Percentiles rank a stretch among this genome's conserved stretches.
These are phyloP conservation scores for Powellomyces hirtus DNA, from an alignment of 192 early-diverging fungal genomes.

Conservation along the genomic window DNA sequence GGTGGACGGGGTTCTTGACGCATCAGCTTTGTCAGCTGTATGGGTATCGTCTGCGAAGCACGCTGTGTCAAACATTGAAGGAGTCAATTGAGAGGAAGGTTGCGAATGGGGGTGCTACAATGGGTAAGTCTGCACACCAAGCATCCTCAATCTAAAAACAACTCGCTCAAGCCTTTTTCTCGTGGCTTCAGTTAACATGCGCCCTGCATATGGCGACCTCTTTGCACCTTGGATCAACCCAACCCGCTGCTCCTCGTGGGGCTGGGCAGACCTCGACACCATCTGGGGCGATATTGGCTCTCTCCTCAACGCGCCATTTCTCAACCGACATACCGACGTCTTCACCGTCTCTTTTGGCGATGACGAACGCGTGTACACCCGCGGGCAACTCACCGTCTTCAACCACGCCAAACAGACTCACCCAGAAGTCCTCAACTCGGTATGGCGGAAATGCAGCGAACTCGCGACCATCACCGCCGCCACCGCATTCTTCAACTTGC, in stretches of 20 bases:
- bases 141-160: too few species aligned
- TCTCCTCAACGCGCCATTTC: background rate
- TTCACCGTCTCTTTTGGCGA: slow-evolving; percentile 7
- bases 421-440: too few species aligned
- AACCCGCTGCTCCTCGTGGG: slow-evolving; percentile 5
- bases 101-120: background rate
- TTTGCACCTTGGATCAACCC: slow-evolving; percentile 13
- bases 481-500: background rate
- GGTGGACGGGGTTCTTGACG: slow-evolving; percentile 5
- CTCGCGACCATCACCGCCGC: background rate
- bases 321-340: slow-evolving; percentile 1
- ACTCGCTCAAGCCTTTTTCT: too few species aligned
- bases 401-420: too few species aligned
- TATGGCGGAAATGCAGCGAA: slow-evolving; percentile 10
- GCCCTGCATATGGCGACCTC: slow-evolving; percentile 9
- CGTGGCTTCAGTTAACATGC: too few species aligned
- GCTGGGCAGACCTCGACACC: slow-evolving; percentile 19
- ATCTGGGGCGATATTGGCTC: slow-evolving; percentile 3
- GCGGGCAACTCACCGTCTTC: slow-evolving; percentile 16
- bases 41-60: background rate
- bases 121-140: slow-evolving; percentile 7
- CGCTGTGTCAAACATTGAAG: background rate
- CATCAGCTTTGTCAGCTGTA: slow-evolving; percentile 4
- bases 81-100: background rate
- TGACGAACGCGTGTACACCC: slow-evolving; percentile 8